These are phyloP conservation scores for Phaeodactylum tricornutum DNA, from an alignment of 108 stramenopile species.

Conservation along the genomic window DNA sequence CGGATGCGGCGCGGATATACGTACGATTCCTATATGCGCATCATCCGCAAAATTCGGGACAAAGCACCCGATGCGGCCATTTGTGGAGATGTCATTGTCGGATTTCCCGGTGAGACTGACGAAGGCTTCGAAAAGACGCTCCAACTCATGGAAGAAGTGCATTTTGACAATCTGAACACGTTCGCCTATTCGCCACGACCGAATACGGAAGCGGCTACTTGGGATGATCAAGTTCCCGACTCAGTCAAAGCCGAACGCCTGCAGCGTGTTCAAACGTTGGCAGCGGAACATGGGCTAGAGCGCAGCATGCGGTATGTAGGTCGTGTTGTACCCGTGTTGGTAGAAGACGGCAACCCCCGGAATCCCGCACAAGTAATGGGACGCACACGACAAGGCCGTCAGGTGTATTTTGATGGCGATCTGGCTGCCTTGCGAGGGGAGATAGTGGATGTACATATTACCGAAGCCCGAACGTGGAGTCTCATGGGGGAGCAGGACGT, in stretches of 20 bases:
- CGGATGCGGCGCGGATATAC: constrained; percentile 89
- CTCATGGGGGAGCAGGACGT: constrained; percentile 36
- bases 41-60: constrained; percentile 65
- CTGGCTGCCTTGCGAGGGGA: constrained; percentile 60
- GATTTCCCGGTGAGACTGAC: constrained; percentile 85
- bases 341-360: constrained; percentile 84
- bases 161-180: constrained; percentile 47
- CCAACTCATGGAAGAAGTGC: constrained; percentile 67
- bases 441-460: constrained; percentile 56
- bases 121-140: constrained; percentile 71
- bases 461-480: constrained; percentile 78
- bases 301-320: constrained; percentile 81
- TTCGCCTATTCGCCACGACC: constrained; percentile 49
- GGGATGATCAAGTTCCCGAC: constrained; percentile 55
- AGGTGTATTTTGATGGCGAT: constrained; percentile 83
- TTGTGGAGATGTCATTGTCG: constrained; percentile 75
- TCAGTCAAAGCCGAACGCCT: constrained; percentile 85
- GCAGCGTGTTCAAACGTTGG: constrained; percentile 72
- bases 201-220: constrained; percentile 47
- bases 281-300: constrained; percentile 71
- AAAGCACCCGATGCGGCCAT: constrained; percentile 71
- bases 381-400: constrained; percentile 74
- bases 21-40: constrained; percentile 80
- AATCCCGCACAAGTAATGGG: constrained; percentile 80
- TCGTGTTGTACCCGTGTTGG: constrained; percentile 65